Conservation (phyloP, 345 rosid genomes). For the Linum tenue region DNA sequence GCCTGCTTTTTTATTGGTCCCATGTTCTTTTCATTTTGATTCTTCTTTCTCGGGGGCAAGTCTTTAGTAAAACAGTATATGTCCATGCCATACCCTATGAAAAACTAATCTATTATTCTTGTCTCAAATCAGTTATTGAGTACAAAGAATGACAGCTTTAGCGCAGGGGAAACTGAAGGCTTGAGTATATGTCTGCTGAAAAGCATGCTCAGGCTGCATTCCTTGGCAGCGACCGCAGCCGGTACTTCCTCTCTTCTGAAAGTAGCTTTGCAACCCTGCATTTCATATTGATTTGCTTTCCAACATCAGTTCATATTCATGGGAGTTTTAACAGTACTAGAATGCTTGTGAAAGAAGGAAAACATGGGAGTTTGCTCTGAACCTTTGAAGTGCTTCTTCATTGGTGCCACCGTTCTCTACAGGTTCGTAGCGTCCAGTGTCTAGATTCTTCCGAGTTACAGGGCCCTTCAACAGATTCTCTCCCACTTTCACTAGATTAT, state of each 20-base stretch:
- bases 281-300: background rate
- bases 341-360: background rate
- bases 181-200: too few species aligned
- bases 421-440: constrained; percentile 45
- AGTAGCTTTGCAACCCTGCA: constrained; percentile 44
- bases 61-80: too few species aligned
- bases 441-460: constrained; percentile 33
- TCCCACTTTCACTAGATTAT: constrained; percentile 39
- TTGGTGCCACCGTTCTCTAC: constrained; percentile 37
- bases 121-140: too few species aligned
- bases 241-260: constrained; percentile 39
- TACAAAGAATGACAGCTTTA: too few species aligned
- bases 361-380: too few species aligned
- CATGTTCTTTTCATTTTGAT: too few species aligned
- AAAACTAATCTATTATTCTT: too few species aligned
- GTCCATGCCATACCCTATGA: too few species aligned
- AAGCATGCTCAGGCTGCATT: background rate
- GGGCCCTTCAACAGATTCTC: constrained; percentile 32
- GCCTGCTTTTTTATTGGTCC: too few species aligned
- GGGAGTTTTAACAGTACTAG: background rate
- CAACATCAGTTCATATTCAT: background rate
- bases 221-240: constrained; percentile 2
- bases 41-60: too few species aligned
- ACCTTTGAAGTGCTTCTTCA: constrained; percentile 53
- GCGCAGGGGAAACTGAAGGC: too few species aligned